A percentile compares a stretch with the other conserved stretches of the same genome.
Conservation (phyloP, 2,329 filamentous ascomycete species). For the Penicillium sp. region DNA sequence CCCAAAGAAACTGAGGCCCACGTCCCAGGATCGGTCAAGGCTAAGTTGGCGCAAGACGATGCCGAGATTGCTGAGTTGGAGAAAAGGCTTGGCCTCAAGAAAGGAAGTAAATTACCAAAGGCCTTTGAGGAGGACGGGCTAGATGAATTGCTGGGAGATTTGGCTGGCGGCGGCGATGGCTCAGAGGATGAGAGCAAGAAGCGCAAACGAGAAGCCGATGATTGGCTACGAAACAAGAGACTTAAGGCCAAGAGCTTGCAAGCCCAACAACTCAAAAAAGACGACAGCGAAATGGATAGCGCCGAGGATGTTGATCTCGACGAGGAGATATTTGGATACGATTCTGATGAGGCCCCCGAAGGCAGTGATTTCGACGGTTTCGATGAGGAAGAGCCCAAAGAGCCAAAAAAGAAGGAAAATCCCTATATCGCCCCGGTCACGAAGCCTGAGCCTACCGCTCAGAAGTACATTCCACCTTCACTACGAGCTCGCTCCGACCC, state of each 20-base stretch:
- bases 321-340: slow-evolving; percentile 27
- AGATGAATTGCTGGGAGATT: slow-evolving; percentile 69
- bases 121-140: slow-evolving; percentile 79
- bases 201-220: slow-evolving; percentile 62
- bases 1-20: slow-evolving; percentile 16
- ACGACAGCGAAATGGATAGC: slow-evolving; percentile 18
- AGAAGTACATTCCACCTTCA: slow-evolving; percentile 83
- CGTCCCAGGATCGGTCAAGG: slow-evolving; percentile 49
- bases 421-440: slow-evolving; percentile 75
- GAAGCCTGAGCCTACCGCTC: slow-evolving; percentile 50
- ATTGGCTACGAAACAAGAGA: slow-evolving; percentile 59
- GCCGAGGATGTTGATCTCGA: slow-evolving; percentile 10
- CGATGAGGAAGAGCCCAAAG: slow-evolving; percentile 42
- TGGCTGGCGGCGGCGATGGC: slow-evolving; percentile 56
- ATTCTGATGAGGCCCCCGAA: slow-evolving; percentile 33
- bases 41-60: slow-evolving; percentile 74
- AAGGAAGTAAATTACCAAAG: slow-evolving; percentile 69
- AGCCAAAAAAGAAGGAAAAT: slow-evolving; percentile 65
- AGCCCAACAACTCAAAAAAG: slow-evolving; percentile 10
- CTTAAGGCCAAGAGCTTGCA: slow-evolving; percentile 47
- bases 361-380: slow-evolving; percentile 38
- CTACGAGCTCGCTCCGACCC: slow-evolving; percentile 63
- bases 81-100: slow-evolving; percentile 78
- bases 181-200: slow-evolving; percentile 50
- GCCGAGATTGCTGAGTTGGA: slow-evolving; percentile 84